Base-by-base conservation (phyloP, 441 rosid genomes). In the Euphorbia celastroides region DNA sequence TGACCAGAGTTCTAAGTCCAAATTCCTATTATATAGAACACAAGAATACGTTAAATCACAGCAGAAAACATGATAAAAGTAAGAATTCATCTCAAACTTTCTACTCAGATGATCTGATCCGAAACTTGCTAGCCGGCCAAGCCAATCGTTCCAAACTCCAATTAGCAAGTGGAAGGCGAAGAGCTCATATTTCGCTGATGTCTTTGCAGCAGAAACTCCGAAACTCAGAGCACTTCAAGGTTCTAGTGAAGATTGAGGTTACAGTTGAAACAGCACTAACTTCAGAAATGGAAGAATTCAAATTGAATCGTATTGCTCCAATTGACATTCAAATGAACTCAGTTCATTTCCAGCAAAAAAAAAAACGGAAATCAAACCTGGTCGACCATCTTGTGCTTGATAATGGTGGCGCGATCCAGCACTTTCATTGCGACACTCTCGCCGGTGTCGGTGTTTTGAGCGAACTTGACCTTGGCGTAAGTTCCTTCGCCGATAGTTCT, bases 401-500 rank as follows among this genome's bases (percentile, higher is more conserved):
- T 86, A 72, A 94, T 84, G 81, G 94, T 84, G 75, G 72, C 72
- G 80, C 86, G 88, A 58, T 86, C 89, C 85, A 94, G n/a, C 38
- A 91, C 76, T 72, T 94, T 94, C 74, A 94, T 75, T 76, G 99
- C 99, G 28, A 91, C 97, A 46, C 79, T 83, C 65, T 83, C 88
- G 34, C 99, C 92, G 0, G 87, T 84, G 27, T 85, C 96, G 17
- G 57, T 72, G 67, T 94, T 89, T 79, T 60, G 80, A 0, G 96
- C 99, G 64, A 88, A 94, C 83, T 88, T 94, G 62, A 94, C 99
- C 82, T 94, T 94, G 30, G 99, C 97, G 74, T 91, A 94, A 50
- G 88, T 87, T 9, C 97, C 99, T 80, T 94, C 94, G 5, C 99
- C 99, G 31, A 94, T 74, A 9, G 99, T 93, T 65, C 99, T 89